Evolutionary conservation across 495 filamentous ascomycete species (phyloP).

Genomic region (Aspergillus olivimuriae): DNA sequence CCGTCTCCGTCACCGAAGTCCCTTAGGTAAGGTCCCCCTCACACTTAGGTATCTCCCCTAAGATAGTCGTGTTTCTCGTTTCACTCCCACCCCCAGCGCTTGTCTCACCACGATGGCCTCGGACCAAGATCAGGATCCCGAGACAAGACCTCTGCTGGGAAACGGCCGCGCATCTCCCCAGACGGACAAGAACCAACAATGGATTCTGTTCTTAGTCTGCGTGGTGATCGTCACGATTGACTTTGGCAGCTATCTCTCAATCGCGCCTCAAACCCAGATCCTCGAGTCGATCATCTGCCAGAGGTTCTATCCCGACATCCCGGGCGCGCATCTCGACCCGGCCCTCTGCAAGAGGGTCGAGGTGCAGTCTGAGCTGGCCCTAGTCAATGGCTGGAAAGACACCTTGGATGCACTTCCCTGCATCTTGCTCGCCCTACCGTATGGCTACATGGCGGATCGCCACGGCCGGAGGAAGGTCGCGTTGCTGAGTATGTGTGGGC

Average conservation of each 20-base stretch:
- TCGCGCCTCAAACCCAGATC: conserved; percentile 6
- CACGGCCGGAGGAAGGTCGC: conserved; percentile 1
- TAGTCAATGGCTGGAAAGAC: conserved; percentile 3
- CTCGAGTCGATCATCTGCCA: conserved; percentile 9
- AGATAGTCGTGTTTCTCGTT: no score
- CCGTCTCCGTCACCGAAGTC: no score
- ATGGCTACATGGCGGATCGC: conserved; percentile 7
- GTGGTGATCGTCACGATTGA: conserved; percentile 4
- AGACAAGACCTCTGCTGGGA: background rate
- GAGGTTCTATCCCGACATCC: conserved; percentile 3
- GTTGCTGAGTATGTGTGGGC: conserved; percentile 1
- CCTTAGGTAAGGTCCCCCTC: no score
- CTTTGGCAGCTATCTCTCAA: conserved; percentile 5
- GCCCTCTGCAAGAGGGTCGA: background rate
- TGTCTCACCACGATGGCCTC: no score
- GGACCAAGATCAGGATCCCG: background rate
- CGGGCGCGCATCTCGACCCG: background rate
- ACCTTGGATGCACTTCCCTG: conserved; percentile 3
- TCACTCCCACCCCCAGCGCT: no score
- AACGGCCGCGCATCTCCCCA: background rate
- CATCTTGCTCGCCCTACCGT: conserved; percentile 5
- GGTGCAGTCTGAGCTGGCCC: conserved; percentile 3
- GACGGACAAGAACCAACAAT: background rate
- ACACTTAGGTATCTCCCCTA: no score
- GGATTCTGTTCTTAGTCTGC: background rate